A percentile compares a stretch with the other conserved stretches of the same genome.
phyloP scores from a whole-genome alignment of 2,329 filamentous ascomycete genomes.

The Taxawa tesnikishii region DNA sequence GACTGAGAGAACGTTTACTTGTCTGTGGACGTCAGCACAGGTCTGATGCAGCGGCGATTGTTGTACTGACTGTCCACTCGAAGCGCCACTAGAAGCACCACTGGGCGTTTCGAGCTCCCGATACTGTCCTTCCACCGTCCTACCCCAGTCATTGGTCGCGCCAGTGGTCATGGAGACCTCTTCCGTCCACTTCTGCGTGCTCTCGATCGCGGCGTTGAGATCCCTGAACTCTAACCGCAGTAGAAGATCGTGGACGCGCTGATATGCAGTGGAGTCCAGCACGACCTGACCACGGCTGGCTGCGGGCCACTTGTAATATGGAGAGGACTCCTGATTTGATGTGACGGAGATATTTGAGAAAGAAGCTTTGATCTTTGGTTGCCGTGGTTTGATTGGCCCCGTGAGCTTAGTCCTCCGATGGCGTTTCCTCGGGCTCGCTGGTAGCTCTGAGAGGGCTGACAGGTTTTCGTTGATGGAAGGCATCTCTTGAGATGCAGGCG shows the following conservation, averaged over 20 bases:
- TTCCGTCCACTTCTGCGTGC: constrained; percentile 57
- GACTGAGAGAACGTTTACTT: constrained; percentile 18
- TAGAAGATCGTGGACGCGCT: constrained; percentile 55
- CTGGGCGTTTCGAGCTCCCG: neutral
- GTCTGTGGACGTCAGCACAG: constrained; percentile 1
- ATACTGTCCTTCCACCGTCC: constrained; percentile 7
- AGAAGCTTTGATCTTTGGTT: constrained; percentile 48
- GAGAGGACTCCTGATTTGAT: constrained; percentile 40
- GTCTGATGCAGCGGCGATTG: too few species aligned
- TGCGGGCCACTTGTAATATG: constrained; percentile 54
- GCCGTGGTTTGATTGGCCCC: constrained; percentile 51
- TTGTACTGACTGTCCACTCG: constrained; percentile 1
- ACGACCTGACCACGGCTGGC: constrained; percentile 51
- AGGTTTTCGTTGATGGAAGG: constrained; percentile 1
- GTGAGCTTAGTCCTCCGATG: constrained; percentile 32
- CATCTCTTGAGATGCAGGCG: constrained; percentile 2
- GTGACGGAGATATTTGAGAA: constrained; percentile 25
- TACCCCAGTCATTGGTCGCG: constrained; percentile 7
- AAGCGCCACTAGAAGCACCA: neutral
- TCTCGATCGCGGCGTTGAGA: constrained; percentile 47
- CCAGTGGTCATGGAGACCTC: constrained; percentile 39
- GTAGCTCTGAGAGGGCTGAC: too few species aligned
- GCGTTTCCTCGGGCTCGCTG: constrained; percentile 14
- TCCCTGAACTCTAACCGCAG: constrained; percentile 63
- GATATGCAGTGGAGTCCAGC: constrained; percentile 52